Percentiles rank a stretch among this genome's conserved stretches.
These are phyloP conservation scores for Penicillium sp. DNA, from an alignment of 2,329 filamentous ascomycete species.

Conservation along the genomic window DNA sequence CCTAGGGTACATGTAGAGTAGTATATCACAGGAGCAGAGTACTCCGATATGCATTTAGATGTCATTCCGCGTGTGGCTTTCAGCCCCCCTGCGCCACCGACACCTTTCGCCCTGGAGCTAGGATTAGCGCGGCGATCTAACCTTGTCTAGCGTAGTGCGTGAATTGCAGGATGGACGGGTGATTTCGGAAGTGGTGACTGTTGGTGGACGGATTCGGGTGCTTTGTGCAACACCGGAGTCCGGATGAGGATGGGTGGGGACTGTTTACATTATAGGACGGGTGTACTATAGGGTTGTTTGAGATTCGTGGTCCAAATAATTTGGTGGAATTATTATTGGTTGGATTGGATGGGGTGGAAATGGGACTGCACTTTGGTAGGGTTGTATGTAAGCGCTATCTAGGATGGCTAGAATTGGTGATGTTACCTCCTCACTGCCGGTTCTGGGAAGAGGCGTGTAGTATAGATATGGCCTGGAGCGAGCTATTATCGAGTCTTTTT, in stretches of 20 bases:
- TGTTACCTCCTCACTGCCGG: background rate
- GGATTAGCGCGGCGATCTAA: background rate
- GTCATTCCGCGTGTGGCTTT: conserved; percentile 23
- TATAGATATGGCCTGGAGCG: background rate
- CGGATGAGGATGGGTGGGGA: background rate
- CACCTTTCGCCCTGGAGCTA: background rate
- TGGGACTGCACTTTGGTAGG: no score
- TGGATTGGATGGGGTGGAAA: background rate
- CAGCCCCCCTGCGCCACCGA: conserved; percentile 4
- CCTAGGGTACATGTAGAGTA: background rate
- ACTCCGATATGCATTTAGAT: conserved; percentile 22
- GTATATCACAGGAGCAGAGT: conserved; percentile 19
- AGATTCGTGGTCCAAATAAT: background rate
- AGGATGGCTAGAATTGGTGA: background rate
- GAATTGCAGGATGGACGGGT: background rate
- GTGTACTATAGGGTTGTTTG: background rate
- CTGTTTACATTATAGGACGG: background rate
- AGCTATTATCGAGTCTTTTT: no score
- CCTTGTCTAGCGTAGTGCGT: background rate
- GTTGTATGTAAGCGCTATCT: background rate
- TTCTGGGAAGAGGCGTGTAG: background rate
- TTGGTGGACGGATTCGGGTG: background rate
- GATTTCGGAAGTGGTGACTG: background rate
- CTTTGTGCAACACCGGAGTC: background rate
- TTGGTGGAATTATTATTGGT: background rate